A percentile compares a stretch with the other conserved stretches of the same genome.
Conservation (phyloP, 1,284 basidiomycete species). For the Ceratobasidium theobromae region DNA sequence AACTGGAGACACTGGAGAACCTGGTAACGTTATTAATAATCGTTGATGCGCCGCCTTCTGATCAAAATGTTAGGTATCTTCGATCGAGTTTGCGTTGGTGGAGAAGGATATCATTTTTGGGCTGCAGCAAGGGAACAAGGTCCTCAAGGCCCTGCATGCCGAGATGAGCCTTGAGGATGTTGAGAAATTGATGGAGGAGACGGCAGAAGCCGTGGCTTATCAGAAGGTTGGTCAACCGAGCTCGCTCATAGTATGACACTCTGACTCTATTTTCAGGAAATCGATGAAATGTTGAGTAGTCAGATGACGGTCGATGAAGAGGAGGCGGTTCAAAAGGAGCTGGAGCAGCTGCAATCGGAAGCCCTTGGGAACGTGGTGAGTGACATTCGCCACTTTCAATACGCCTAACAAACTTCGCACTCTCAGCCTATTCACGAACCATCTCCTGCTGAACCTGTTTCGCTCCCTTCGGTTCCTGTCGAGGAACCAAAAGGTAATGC, state of each 20-base stretch:
- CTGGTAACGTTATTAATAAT: slow-evolving; percentile 54
- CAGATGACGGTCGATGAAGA: slow-evolving; percentile 88
- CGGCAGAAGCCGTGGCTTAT: slow-evolving; percentile 88
- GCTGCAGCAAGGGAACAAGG: slow-evolving; percentile 88
- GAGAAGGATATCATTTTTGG: slow-evolving; percentile 93
- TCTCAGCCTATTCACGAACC: slow-evolving; percentile 35
- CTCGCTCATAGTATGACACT: no score
- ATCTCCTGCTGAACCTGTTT: slow-evolving; percentile 40
- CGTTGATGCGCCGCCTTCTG: not conserved
- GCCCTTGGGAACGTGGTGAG: slow-evolving; percentile 45
- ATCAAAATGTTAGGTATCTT: slow-evolving; percentile 68
- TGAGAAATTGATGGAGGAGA: slow-evolving; percentile 91
- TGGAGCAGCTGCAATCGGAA: slow-evolving; percentile 67
- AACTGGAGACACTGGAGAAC: slow-evolving; percentile 87
- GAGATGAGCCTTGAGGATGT: slow-evolving; percentile 92
- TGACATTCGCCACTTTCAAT: not conserved
- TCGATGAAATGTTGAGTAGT: slow-evolving; percentile 83
- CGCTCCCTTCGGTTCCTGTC: slow-evolving; percentile 53
- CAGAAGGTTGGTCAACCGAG: slow-evolving; percentile 62
- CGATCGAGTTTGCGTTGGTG: slow-evolving; percentile 94
- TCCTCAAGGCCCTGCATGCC: slow-evolving; percentile 89
- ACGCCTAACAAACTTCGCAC: not conserved
- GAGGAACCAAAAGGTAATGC: slow-evolving; percentile 41
- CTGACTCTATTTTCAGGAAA: no score
- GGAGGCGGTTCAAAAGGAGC: slow-evolving; percentile 85